Conservation (phyloP, 371 early-diverging fungal genomes). For the Mortierella sp. region DNA sequence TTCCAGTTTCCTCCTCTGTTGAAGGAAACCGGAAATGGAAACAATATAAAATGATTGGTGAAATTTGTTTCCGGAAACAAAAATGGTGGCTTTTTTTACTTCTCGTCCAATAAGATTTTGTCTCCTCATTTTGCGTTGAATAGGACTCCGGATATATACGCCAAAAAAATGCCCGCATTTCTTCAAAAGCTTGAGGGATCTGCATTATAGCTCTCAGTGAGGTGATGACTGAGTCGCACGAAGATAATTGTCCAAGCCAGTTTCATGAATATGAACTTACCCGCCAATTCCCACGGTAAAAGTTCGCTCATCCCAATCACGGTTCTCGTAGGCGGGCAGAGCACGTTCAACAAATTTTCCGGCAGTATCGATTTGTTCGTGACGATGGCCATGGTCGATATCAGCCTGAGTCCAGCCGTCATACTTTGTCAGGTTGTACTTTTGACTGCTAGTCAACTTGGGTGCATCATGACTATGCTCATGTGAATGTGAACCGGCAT, state of each 20-base stretch:
- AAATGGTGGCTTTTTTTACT: no score
- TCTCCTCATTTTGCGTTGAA: no score
- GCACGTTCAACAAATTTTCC: constrained; percentile 87
- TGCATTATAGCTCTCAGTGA: no score
- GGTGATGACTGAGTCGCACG: no score
- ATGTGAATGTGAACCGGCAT: neutral
- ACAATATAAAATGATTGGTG: no score
- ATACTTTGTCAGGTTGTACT: constrained; percentile 49
- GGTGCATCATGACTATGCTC: constrained; percentile 21
- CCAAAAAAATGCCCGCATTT: no score
- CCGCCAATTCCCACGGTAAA: constrained; percentile 97
- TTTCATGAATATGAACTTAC: constrained; percentile 57
- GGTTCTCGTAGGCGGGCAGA: constrained; percentile 73
- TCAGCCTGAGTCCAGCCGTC: constrained; percentile 57
- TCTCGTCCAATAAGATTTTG: no score
- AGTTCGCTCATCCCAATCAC: constrained; percentile 92
- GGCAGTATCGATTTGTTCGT: constrained; percentile 90
- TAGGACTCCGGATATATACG: no score
- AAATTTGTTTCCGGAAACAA: no score
- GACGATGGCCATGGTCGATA: constrained; percentile 88
- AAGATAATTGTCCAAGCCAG: neutral
- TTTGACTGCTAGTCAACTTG: constrained; percentile 46
- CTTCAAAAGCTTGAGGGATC: no score
- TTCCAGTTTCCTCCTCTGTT: no score
- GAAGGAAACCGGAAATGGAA: no score